A percentile compares a stretch with the other conserved stretches of the same genome.
phyloP scores from a whole-genome alignment of 768 basidiomycete genomes.

The Psilocybe sp. region DNA sequence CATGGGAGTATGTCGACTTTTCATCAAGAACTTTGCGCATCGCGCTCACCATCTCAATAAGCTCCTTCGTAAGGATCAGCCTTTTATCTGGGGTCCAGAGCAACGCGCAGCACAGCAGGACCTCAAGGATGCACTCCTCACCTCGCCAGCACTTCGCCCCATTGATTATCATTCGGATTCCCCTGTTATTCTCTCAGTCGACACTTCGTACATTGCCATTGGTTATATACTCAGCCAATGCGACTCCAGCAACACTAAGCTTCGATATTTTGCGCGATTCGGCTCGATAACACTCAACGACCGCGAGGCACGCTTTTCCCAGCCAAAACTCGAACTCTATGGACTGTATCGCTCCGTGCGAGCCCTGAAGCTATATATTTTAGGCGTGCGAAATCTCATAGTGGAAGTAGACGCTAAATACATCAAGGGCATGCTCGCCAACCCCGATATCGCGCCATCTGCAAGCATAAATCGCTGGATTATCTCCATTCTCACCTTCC shows the following conservation, averaged over 20 bases:
- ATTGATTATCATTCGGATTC: slow-evolving; percentile 26
- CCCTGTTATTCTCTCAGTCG: slow-evolving; percentile 31
- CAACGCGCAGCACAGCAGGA: slow-evolving; percentile 2
- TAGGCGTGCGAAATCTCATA: slow-evolving; percentile 26
- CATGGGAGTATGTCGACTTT: slow-evolving; percentile 19
- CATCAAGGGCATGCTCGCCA: slow-evolving; percentile 14
- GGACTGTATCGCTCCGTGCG: slow-evolving; percentile 24
- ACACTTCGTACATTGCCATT: slow-evolving; percentile 30
- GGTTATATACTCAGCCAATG: slow-evolving; percentile 30
- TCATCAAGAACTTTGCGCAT: slow-evolving; percentile 21
- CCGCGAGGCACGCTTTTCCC: slow-evolving; percentile 22
- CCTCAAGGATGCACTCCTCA: slow-evolving; percentile 20
- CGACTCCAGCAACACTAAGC: slow-evolving; percentile 7
- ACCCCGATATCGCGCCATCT: slow-evolving; percentile 4
- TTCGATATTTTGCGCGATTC: slow-evolving; percentile 17
- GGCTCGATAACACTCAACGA: slow-evolving; percentile 34
- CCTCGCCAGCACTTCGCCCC: slow-evolving; percentile 21
- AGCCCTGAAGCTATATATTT: slow-evolving; percentile 19
- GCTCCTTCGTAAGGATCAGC: slow-evolving; percentile 19
- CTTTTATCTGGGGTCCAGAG: slow-evolving; percentile 1
- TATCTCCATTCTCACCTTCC: slow-evolving; percentile 8
- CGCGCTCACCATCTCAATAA: slow-evolving; percentile 12
- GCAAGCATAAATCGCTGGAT: slow-evolving; percentile 15
- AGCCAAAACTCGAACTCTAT: slow-evolving; percentile 33
- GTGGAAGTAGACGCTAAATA: slow-evolving; percentile 11